phyloP scores from a whole-genome alignment of 139 green algal species.

The Closterium sp. region DNA sequence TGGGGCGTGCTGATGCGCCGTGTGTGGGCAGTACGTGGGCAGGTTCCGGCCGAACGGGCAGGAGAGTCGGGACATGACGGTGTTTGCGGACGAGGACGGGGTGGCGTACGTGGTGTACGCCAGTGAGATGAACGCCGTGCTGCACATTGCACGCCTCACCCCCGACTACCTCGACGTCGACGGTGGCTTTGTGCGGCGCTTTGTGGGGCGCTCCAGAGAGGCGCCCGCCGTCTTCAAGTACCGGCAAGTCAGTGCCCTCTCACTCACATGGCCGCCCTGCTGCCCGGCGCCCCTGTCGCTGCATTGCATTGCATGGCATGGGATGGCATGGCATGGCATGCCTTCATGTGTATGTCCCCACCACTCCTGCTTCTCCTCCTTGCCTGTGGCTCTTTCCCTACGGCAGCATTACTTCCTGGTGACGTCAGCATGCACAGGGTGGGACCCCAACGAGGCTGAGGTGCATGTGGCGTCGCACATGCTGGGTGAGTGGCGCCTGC shows the following conservation, averaged over 20 bases:
- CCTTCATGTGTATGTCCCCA: neutral
- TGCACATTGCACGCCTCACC: slow-evolving; percentile 55
- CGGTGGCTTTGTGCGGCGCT: neutral
- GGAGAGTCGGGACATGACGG: slow-evolving; percentile 56
- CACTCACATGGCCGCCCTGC: too few relatives aligned
- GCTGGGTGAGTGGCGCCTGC: slow-evolving; percentile 26
- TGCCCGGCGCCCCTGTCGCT: neutral
- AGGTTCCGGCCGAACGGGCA: slow-evolving; percentile 50
- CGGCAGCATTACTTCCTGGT: slow-evolving; percentile 53
- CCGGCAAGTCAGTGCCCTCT: neutral
- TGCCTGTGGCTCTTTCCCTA: neutral
- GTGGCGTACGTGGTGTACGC: slow-evolving; percentile 57
- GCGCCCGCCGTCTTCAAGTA: slow-evolving; percentile 59
- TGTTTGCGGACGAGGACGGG: slow-evolving; percentile 57
- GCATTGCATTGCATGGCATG: neutral
- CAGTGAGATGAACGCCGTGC: slow-evolving; percentile 56
- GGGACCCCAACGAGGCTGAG: slow-evolving; percentile 53
- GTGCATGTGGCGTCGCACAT: slow-evolving; percentile 39
- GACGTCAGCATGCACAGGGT: slow-evolving; percentile 62
- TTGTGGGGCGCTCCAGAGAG: slow-evolving; percentile 40
- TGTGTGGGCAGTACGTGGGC: slow-evolving; percentile 41
- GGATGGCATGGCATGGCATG: neutral
- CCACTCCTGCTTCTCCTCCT: neutral
- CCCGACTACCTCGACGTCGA: slow-evolving; percentile 39
- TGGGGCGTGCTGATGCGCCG: too few relatives aligned